Conservation (phyloP, 129 eudicot species). For the Tagetes patula region DNA sequence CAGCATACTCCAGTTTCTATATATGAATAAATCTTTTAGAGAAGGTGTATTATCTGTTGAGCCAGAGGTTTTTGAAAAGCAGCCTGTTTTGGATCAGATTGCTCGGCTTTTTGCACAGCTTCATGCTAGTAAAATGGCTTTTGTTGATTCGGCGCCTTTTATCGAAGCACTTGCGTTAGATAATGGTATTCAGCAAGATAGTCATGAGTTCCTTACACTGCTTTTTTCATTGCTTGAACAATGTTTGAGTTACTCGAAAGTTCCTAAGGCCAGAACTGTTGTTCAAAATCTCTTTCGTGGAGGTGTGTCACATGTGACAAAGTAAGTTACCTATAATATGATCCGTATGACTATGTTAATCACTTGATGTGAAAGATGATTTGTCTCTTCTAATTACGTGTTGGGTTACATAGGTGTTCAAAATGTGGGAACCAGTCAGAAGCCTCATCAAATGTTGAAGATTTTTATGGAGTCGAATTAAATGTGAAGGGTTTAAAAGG, state of each 20-base stretch:
- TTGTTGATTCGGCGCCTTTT: slow-evolving; percentile 93
- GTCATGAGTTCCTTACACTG: slow-evolving; percentile 93
- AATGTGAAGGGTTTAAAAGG: slow-evolving; percentile 93
- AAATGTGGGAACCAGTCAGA: slow-evolving; percentile 92
- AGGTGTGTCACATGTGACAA: slow-evolving; percentile 89
- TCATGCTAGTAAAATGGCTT: slow-evolving; percentile 77
- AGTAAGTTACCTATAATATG: slow-evolving; percentile 45
- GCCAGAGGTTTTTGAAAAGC: slow-evolving; percentile 58
- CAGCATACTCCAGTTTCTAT: slow-evolving; percentile 91
- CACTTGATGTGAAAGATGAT: slow-evolving; percentile 2
- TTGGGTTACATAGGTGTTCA: slow-evolving; percentile 68
- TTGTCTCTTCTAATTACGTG: slow-evolving; percentile 2
- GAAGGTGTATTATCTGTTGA: slow-evolving; percentile 83
- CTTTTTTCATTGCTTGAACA: slow-evolving; percentile 93
- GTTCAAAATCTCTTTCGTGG: slow-evolving; percentile 97
- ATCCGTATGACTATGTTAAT: neutral
- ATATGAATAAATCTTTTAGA: slow-evolving; percentile 84
- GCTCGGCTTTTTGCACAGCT: slow-evolving; percentile 87
- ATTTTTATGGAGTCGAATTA: slow-evolving; percentile 86
- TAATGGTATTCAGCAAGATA: slow-evolving; percentile 97
- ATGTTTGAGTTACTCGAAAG: slow-evolving; percentile 70
- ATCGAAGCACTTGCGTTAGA: slow-evolving; percentile 86
- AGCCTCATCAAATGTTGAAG: slow-evolving; percentile 88
- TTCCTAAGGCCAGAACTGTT: slow-evolving; percentile 69
- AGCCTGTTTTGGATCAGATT: slow-evolving; percentile 85